Evolutionary conservation across 805 yeast species (phyloP), one percentile per base, ranked within the genome.

Genomic region (Zygoascus flipseniorum): DNA sequence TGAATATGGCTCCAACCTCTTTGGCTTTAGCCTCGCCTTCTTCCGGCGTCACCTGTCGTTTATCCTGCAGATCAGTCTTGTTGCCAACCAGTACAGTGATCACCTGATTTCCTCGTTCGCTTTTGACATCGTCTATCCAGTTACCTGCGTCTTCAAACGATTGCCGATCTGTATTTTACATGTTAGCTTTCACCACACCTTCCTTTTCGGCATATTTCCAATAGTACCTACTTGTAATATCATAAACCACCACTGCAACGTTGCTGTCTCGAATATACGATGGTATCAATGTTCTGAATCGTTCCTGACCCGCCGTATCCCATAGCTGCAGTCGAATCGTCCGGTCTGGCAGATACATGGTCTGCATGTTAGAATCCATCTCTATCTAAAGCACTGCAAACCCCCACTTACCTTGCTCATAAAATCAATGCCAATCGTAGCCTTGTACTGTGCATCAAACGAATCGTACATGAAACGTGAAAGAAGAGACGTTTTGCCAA

Each of bases 391-490:
- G n/a, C n/a, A 41, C 16, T 32, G 13, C 10, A 10, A 14, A 10
- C 39, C 28, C 26, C n/a, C 63, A 65, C 56, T 39, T 49, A 66
- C 68, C 65, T 87, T 92, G 42, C 95, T 86, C 60, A 93, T 78
- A 65, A 93, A 93, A 68, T 93, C 98, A 57, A 93, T 93, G 26
- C 99, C 99, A 52, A 93, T 89, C 0, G 99, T 92, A 16, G 99
- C 98, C 72, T 80, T 70, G 57, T 93, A 93, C 66, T 90, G 96
- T 41, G 93, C 92, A 69, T 92, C 97, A 69, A 92, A 92, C 18
- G 96, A 86, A 67, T 93, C 98, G 68, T 92, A 92, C 98, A 92
- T 92, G 73, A 93, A 92, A 59, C 98, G 76, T n/a, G 98, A 90
- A 60, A 92, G 88, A 56, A 92, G 77, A 1, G 98, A 92, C 5